Base-by-base conservation (phyloP, 2,329 filamentous ascomycete genomes). In the Verticillium albo-atrum region DNA sequence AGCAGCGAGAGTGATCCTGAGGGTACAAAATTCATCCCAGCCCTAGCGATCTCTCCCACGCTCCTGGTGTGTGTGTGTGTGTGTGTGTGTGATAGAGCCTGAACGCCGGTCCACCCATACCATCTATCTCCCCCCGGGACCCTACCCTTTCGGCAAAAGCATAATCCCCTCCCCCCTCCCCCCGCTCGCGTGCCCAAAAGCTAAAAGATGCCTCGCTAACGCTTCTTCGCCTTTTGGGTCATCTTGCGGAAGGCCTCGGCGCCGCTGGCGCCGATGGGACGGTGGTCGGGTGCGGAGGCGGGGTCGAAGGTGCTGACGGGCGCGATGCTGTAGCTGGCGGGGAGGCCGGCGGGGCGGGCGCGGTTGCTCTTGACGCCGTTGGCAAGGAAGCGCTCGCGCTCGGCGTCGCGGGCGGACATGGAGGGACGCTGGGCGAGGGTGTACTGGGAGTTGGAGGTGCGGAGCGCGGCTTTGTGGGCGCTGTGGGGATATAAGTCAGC, bases 181-280 rank as follows among this genome's bases (percentile, higher is more conserved):
- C 9, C 20, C 20, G 30, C 28, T 23, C n/a, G n/a, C n/a, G n/a
- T n/a, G n/a, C n/a, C n/a, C n/a, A n/a, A n/a, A n/a, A n/a, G n/a
- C n/a, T n/a, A n/a, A n/a, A n/a, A n/a, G n/a, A n/a, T n/a, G n/a
- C n/a, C n/a, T n/a, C n/a, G n/a, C 54, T 35, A 54, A 30, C 64
- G 63, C 75, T 84, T 85, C 76, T 87, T 88, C 63, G 79, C 79
- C 73, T 85, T 87, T 67, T 85, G 80, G 10, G 84, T 86, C 80
- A 89, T 87, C 74, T 80, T 85, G 63, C 84, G 79, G 75, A 89
- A 89, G 1, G 86, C 85, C 64, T 87, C 85, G 71, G 85, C 77
- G 60, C 85, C 86, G 62, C 79, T 80, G n/a, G 85, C 80, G 56
- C 86, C 86, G 62, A 88, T 82, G 12, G 86, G 86, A 50, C 83